Percentiles rank a stretch among this genome's conserved stretches.
These are phyloP conservation scores for Cystobasidiaceae sp. DNA, from an alignment of 1,284 basidiomycete genomes.

Conservation along the genomic window DNA sequence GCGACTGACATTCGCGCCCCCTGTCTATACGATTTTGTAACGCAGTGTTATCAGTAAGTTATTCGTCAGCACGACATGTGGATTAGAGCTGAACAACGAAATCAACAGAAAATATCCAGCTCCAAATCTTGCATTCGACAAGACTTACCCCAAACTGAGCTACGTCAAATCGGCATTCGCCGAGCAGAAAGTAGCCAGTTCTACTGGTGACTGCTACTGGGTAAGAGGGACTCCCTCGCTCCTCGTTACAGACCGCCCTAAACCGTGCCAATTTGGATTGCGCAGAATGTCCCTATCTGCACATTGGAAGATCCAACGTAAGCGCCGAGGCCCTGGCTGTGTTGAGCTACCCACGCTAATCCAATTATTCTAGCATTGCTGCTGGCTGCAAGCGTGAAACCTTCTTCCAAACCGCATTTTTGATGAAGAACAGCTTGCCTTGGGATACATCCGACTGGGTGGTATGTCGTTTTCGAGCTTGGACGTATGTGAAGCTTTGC, in stretches of 20 bases:
- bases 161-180: not conserved
- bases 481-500: no score
- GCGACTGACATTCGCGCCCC: no score
- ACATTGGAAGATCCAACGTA: not conserved
- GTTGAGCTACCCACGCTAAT: not conserved
- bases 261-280: not conserved
- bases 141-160: not conserved
- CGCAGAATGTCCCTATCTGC: not conserved
- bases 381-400: not conserved
- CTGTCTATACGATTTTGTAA: no score
- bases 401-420: not conserved
- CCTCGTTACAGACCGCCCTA: not conserved
- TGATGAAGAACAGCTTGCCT: not conserved
- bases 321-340: no score
- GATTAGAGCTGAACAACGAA: not conserved
- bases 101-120: not conserved
- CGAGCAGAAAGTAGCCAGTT: not conserved
- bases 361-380: not conserved
- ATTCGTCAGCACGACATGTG: no score
- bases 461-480: no score
- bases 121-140: not conserved
- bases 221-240: not conserved
- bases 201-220: not conserved
- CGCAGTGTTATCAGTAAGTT: no score
- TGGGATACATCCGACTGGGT: not conserved